phyloP scores from a whole-genome alignment of 2,329 filamentous ascomycete genomes.

The Graphilbum sp. region DNA sequence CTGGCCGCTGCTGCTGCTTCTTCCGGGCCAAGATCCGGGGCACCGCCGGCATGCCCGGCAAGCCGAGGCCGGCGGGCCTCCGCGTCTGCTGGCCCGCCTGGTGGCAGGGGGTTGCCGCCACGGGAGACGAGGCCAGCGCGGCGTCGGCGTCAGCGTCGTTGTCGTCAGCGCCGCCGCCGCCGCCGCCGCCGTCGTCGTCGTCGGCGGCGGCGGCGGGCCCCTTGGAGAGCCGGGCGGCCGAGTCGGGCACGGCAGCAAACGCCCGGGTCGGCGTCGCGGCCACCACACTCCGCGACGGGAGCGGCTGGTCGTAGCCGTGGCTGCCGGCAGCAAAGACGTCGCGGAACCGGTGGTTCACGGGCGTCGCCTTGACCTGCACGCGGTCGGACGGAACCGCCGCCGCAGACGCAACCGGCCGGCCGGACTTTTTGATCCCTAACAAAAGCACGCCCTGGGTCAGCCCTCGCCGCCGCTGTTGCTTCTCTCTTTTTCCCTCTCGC shows the following conservation, averaged over 20 bases:
- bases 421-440: too few species aligned
- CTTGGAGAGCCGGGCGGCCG: neutral
- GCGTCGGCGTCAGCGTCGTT: neutral
- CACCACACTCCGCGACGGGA: conserved; percentile 8
- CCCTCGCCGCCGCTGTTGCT: conserved; percentile 24
- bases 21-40: neutral
- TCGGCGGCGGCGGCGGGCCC: neutral
- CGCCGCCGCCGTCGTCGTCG: neutral
- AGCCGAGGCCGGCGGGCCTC: too few species aligned
- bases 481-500: conserved; percentile 22
- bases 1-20: neutral
- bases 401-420: too few species aligned
- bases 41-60: too few species aligned
- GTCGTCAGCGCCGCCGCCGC: neutral
- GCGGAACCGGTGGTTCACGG: conserved; percentile 35
- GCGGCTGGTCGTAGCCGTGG: conserved; percentile 9
- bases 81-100: too few species aligned
- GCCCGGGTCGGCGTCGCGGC: conserved; percentile 8
- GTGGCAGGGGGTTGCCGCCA: too few species aligned
- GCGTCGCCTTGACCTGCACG: conserved; percentile 40
- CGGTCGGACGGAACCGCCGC: conserved; percentile 18
- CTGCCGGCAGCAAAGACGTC: conserved; percentile 22
- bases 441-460: too few species aligned
- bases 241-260: conserved; percentile 8
- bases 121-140: neutral